Percentiles rank a stretch among this genome's conserved stretches.
Evolutionary conservation across 1,284 basidiomycete genomes (phyloP).

Genomic region (Ganoderma multipileum): DNA sequence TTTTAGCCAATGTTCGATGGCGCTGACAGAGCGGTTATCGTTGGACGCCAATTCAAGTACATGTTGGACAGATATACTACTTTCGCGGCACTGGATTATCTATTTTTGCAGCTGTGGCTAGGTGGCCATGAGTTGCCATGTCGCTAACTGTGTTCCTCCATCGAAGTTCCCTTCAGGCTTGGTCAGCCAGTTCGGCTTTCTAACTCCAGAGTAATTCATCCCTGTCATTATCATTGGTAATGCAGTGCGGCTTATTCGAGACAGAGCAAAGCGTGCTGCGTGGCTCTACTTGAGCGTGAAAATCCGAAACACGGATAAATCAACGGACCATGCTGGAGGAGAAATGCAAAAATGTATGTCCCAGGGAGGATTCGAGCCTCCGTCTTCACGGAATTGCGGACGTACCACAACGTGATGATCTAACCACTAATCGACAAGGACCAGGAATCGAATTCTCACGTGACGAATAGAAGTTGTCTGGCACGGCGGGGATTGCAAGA

Average conservation of each 20-base stretch:
- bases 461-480: background rate
- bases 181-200: constrained; percentile 2
- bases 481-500: too few relatives aligned
- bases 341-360: constrained; percentile 12
- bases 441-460: background rate
- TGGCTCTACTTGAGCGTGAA: background rate
- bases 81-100: background rate
- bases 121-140: background rate
- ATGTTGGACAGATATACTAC: background rate
- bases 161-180: background rate
- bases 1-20: constrained; percentile 3
- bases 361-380: constrained; percentile 27
- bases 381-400: constrained; percentile 19
- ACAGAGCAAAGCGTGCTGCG: background rate
- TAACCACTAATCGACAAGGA: constrained; percentile 28
- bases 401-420: constrained; percentile 23
- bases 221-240: background rate
- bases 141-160: background rate
- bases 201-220: background rate
- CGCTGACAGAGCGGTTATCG: background rate
- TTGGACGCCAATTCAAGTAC: background rate
- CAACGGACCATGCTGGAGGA: background rate
- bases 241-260: background rate
- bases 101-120: background rate
- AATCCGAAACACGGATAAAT: background rate